Evolutionary conservation across 306 rosid genomes (phyloP).

Genomic region (Trifolium dubium): DNA sequence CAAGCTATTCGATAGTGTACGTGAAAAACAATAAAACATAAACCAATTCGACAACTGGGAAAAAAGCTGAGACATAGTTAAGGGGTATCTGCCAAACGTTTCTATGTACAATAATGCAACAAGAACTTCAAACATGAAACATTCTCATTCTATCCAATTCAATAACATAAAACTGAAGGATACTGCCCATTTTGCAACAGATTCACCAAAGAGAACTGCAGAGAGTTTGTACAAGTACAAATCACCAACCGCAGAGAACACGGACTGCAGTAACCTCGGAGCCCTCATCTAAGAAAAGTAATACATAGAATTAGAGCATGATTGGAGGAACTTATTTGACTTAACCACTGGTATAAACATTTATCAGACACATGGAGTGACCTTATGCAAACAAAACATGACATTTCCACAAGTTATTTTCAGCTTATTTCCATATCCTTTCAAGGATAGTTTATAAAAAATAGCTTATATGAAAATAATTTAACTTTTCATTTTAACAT

Average conservation of each 20-base stretch:
- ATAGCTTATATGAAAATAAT: too few species aligned
- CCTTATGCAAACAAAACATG: background rate
- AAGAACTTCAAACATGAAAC: conserved; percentile 33
- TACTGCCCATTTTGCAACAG: conserved; percentile 87
- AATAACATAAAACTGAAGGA: conserved; percentile 54
- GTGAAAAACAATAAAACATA: conserved; percentile 75
- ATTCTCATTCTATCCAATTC: background rate
- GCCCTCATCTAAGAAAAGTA: conserved; percentile 67
- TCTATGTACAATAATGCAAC: conserved; percentile 15
- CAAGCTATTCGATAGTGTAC: conserved; percentile 85
- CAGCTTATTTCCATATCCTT: background rate
- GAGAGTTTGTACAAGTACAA: conserved; percentile 79
- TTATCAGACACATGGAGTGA: background rate
- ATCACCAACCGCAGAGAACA: conserved; percentile 82
- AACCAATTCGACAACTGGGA: conserved; percentile 89
- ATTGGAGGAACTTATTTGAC: background rate
- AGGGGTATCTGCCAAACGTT: conserved; percentile 10
- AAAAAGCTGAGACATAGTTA: conserved; percentile 73
- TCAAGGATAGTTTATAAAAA: background rate
- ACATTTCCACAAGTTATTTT: background rate
- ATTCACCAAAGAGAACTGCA: conserved; percentile 57
- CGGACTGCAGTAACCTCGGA: conserved; percentile 80
- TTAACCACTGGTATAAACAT: too few species aligned
- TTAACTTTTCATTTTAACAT: background rate
- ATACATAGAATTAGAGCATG: background rate